phyloP scores from a whole-genome alignment of 352 stramenopile genomes.

The Phytopythium oedochilum region DNA sequence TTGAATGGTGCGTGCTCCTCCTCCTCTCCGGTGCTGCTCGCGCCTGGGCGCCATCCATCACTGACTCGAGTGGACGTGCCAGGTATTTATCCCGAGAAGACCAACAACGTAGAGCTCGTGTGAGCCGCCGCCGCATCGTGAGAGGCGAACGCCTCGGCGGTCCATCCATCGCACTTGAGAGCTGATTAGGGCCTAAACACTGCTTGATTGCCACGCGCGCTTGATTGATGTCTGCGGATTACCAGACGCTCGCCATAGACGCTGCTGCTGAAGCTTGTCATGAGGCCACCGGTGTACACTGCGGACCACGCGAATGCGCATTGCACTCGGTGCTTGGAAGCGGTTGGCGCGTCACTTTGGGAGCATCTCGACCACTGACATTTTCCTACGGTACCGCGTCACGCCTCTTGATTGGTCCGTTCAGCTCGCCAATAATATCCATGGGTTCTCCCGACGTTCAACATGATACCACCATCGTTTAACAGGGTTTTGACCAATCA shows the following conservation, averaged over 20 bases:
- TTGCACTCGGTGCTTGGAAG: too few relatives aligned
- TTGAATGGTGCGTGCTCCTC: slow-evolving; percentile 62
- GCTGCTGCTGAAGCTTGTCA: too few relatives aligned
- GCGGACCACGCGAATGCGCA: not conserved
- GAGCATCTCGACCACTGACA: too few relatives aligned
- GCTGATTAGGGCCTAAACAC: not conserved
- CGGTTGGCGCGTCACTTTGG: too few relatives aligned
- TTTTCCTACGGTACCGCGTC: not conserved
- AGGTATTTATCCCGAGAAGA: slow-evolving; percentile 45
- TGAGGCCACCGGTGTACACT: too few relatives aligned
- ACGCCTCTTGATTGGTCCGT: not conserved
- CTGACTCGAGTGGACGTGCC: not conserved
- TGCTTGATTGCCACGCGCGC: not conserved
- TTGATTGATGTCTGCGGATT: not conserved
- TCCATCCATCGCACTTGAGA: too few relatives aligned
- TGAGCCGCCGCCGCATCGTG: slow-evolving; percentile 3
- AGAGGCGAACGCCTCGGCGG: not conserved
- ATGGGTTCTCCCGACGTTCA: not conserved
- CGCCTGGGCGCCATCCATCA: not conserved
- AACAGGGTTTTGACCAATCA: not conserved
- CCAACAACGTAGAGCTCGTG: slow-evolving; percentile 33
- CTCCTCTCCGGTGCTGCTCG: not conserved
- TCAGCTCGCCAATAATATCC: not conserved
- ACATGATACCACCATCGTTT: slow-evolving; percentile 1
- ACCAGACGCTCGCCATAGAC: too few relatives aligned